These are phyloP conservation scores for Starmerella sirachaensis DNA, from an alignment of 805 yeast species.

Conservation along the genomic window DNA sequence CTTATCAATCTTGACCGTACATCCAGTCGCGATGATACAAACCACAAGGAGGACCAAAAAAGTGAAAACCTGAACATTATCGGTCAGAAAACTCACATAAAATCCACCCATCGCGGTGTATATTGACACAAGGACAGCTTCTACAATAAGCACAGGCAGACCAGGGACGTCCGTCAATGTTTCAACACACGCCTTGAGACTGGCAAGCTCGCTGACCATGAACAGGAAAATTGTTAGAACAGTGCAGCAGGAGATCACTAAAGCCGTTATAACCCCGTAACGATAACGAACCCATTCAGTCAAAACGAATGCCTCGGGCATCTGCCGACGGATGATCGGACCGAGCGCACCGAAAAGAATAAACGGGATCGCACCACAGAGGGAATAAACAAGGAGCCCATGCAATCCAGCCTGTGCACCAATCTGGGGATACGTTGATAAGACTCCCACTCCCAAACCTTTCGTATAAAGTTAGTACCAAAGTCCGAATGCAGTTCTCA, in stretches of 20 bases:
- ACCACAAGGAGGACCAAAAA: conserved; percentile 57
- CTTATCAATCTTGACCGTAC: conserved; percentile 35
- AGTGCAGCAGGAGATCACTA: conserved; percentile 69
- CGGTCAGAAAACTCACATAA: conserved; percentile 76
- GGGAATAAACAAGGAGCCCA: conserved; percentile 69
- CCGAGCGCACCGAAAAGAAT: conserved; percentile 73
- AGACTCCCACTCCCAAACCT: conserved; percentile 83
- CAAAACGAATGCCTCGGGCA: conserved; percentile 83
- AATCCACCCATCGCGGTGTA: conserved; percentile 87
- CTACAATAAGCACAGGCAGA: conserved; percentile 68
- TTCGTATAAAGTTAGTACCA: conserved; percentile 9
- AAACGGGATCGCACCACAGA: conserved; percentile 75
- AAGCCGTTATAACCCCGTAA: conserved; percentile 59
- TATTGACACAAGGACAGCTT: conserved; percentile 74
- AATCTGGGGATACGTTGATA: conserved; percentile 75
- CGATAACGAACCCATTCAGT: conserved; percentile 90
- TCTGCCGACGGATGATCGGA: conserved; percentile 60
- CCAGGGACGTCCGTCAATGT: conserved; percentile 70
- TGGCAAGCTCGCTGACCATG: conserved; percentile 78
- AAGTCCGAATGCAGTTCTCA: conserved; percentile 42
- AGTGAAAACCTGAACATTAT: conserved; percentile 67
- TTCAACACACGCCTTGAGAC: conserved; percentile 63
- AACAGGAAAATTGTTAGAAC: conserved; percentile 73
- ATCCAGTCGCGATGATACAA: conserved; percentile 67
- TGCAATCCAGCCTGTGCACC: conserved; percentile 80